Conservation (phyloP, 108 stramenopile genomes). For the Nannochloropsis salina region DNA sequence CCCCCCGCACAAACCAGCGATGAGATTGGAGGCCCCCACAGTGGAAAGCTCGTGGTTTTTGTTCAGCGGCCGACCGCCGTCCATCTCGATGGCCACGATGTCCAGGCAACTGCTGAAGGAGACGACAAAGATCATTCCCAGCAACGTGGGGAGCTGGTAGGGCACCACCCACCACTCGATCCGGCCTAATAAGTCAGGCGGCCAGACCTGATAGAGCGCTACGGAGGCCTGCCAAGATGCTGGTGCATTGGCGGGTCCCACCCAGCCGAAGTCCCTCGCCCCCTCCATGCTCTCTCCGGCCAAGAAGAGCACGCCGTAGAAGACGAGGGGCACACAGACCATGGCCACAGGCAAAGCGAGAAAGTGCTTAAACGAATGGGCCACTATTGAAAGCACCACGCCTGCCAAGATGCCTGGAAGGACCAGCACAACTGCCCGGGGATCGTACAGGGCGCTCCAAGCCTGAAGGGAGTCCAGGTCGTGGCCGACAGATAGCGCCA, state of each 20-base stretch:
- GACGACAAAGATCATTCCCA: conserved; percentile 88
- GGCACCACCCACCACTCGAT: conserved; percentile 64
- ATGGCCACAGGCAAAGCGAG: conserved; percentile 68
- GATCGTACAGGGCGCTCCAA: conserved; percentile 62
- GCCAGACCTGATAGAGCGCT: conserved; percentile 42
- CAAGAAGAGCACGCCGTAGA: conserved; percentile 64
- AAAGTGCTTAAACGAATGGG: conserved; percentile 51
- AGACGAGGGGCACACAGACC: conserved; percentile 60
- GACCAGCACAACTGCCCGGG: conserved; percentile 56
- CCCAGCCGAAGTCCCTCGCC: conserved; percentile 12
- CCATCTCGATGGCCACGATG: conserved; percentile 95
- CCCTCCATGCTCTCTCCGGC: conserved; percentile 51
- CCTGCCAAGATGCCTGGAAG: conserved; percentile 77
- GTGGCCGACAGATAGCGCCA: conserved; percentile 67
- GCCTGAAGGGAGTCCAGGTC: conserved; percentile 56
- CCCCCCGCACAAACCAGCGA: conserved; percentile 79
- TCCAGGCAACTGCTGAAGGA: conserved; percentile 86
- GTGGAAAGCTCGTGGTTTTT: conserved; percentile 83
- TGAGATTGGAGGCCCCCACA: conserved; percentile 80
- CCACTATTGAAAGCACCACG: conserved; percentile 62
- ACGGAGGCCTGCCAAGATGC: neutral
- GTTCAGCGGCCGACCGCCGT: conserved; percentile 79
- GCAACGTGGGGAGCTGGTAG: conserved; percentile 57
- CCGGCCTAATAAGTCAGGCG: conserved; percentile 59
- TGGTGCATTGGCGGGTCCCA: neutral